A percentile compares a stretch with the other conserved stretches of the same genome.
phyloP scores from a whole-genome alignment of 495 filamentous ascomycete genomes.

The Hyaloscypha bicolor region DNA sequence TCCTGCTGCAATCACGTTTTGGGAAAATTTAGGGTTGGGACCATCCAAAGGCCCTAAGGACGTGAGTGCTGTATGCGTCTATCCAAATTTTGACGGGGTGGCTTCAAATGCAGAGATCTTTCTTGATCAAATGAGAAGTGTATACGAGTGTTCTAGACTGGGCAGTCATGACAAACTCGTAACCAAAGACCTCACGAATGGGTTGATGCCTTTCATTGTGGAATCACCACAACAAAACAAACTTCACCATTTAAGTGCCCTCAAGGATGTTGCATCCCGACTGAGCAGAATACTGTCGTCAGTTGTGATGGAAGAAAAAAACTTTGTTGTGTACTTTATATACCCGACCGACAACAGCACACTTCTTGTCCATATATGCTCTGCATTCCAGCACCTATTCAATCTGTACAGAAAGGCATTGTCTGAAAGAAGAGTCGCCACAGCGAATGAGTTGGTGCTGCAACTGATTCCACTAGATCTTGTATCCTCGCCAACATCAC shows the following conservation, averaged over 20 bases:
- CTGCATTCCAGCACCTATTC: constrained; percentile 75
- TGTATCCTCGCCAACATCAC: constrained; percentile 63
- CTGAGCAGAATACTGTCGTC: constrained; percentile 46
- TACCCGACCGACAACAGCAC: constrained; percentile 69
- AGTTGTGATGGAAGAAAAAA: constrained; percentile 51
- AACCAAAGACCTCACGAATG: constrained; percentile 53
- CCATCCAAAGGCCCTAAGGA: constrained; percentile 81
- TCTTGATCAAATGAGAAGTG: constrained; percentile 66
- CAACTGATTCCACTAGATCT: constrained; percentile 80
- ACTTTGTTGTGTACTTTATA: constrained; percentile 84
- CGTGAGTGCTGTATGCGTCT: constrained; percentile 77
- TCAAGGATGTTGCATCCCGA: constrained; percentile 36
- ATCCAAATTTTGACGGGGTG: constrained; percentile 62
- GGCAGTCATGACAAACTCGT: constrained; percentile 67
- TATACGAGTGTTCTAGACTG: constrained; percentile 80
- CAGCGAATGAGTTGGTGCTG: constrained; percentile 71
- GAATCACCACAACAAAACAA: constrained; percentile 22
- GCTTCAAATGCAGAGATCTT: constrained; percentile 66
- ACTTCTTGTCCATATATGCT: constrained; percentile 74
- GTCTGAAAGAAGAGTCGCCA: constrained; percentile 50
- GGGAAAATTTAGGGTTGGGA: constrained; percentile 85
- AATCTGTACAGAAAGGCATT: constrained; percentile 63
- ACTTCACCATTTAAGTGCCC: constrained; percentile 31
- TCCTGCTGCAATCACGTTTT: constrained; percentile 80
- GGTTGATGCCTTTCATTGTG: constrained; percentile 34